Evolutionary conservation across 1,284 basidiomycete genomes (phyloP), one percentile per base, ranked within the genome.

Genomic region (Moesziomyces globuligerus): DNA sequence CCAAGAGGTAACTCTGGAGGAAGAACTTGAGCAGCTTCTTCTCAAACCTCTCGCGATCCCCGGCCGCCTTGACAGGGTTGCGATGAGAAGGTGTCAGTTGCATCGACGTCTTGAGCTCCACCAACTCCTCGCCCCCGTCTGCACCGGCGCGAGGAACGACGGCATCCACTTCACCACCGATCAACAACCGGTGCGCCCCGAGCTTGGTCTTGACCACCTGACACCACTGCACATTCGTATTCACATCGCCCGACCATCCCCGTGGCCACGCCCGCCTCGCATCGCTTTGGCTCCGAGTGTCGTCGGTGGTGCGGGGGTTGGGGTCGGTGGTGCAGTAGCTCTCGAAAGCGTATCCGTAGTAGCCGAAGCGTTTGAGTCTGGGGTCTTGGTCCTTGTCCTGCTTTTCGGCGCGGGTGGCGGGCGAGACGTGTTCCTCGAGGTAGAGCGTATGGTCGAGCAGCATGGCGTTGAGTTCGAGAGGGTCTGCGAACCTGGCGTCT

Each of bases 181-280:
- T 88, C 50, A 95, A 85, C 44, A 96, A 85, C n/a, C 93, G 87
- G 34, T 87, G 87, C 48, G 89, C 86, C 0, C 90, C 92, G 5
- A 97, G 87, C 60, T 92, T 92, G 3, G 93, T 93, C 80, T 92
- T 91, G 42, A 95, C 91, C 24, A 98, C 89, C 66, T 89, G 90
- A 80, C 94, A 97, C 94, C 94, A 98, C 81, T 97, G 94, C 0
- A 92, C 88, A 78, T 97, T 97, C 5, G 92, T 96, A 80, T 98
- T 89, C 9, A 97, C 92, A 65, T 91, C 89, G 0, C 91, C 91
- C 49, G 90, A 87, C 92, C 93, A 94, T 0, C 76, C 75, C 7
- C n/a, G n/a, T n/a, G n/a, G n/a, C n/a, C n/a, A n/a, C n/a, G n/a
- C 45, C 46, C 0, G 72, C 68, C 26, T 57, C 15, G 37, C 4